These are phyloP conservation scores for Suhomyces sp. DNA, from an alignment of 805 yeast genomes.

Conservation along the genomic window DNA sequence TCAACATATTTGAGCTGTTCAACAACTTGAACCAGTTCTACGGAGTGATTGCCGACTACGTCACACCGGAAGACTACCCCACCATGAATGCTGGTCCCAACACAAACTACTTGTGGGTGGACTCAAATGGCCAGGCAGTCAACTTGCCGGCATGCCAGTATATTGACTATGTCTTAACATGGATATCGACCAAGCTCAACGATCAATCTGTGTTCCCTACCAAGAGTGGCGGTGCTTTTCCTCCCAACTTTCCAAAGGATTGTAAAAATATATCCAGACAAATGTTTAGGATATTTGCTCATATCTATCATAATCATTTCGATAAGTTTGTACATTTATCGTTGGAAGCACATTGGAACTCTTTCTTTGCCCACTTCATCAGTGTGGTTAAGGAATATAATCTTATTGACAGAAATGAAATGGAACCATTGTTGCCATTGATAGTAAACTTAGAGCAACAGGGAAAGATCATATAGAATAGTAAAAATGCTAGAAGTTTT, in stretches of 20 bases:
- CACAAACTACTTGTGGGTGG: constrained; percentile 89
- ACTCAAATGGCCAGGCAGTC: constrained; percentile 68
- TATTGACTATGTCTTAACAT: constrained; percentile 84
- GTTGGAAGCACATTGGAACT: constrained; percentile 96
- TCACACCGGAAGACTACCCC: constrained; percentile 85
- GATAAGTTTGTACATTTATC: constrained; percentile 90
- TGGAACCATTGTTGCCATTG: constrained; percentile 73
- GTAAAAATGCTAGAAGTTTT: not conserved
- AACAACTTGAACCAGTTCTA: constrained; percentile 83
- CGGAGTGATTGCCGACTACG: constrained; percentile 86
- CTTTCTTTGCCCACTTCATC: constrained; percentile 91
- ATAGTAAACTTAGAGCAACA: constrained; percentile 80
- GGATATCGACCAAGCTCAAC: constrained; percentile 84
- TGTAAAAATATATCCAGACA: constrained; percentile 85
- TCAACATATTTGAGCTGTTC: constrained; percentile 86
- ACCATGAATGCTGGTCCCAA: constrained; percentile 96
- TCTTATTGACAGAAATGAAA: constrained; percentile 72
- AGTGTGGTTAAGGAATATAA: constrained; percentile 83
- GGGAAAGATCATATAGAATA: constrained; percentile 62
- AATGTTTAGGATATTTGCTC: constrained; percentile 94
- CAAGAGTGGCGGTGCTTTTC: constrained; percentile 83
- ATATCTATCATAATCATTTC: constrained; percentile 90
- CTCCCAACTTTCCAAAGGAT: constrained; percentile 77
- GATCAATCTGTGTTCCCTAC: constrained; percentile 93
- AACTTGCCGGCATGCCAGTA: constrained; percentile 91